phyloP scores from a whole-genome alignment of 2,329 filamentous ascomycete genomes.

The Ceratocystis eucalypticola region DNA sequence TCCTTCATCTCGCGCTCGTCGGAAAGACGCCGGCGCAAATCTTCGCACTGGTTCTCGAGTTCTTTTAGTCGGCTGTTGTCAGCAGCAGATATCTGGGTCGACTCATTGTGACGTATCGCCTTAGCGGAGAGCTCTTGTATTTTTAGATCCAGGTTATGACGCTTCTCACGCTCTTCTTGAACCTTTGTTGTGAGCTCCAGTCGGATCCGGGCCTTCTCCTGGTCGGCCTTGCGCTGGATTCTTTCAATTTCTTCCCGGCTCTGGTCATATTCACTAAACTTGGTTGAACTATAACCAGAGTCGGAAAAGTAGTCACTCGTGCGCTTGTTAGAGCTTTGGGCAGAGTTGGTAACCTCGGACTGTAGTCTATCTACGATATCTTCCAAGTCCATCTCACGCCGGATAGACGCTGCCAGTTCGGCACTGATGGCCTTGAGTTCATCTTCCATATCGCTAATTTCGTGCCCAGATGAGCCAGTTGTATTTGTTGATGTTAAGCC shows the following conservation, averaged over 20 bases:
- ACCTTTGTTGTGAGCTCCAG: constrained; percentile 74
- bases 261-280: constrained; percentile 54
- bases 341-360: constrained; percentile 50
- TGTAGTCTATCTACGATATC: constrained; percentile 84
- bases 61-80: constrained; percentile 54
- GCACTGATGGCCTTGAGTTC: constrained; percentile 86
- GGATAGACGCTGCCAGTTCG: constrained; percentile 84
- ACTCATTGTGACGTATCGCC: constrained; percentile 48
- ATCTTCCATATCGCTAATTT: constrained; percentile 82
- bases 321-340: constrained; percentile 46
- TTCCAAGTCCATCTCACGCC: constrained; percentile 90
- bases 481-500: constrained; percentile 18
- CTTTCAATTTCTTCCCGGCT: constrained; percentile 63
- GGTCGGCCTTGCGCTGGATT: constrained; percentile 70
- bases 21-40: constrained; percentile 63
- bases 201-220: constrained; percentile 77
- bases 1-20: constrained; percentile 81
- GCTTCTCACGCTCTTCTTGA: constrained; percentile 67
- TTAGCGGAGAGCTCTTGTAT: constrained; percentile 71
- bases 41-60: constrained; percentile 67
- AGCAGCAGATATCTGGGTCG: constrained; percentile 43
- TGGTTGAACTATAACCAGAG: constrained; percentile 75
- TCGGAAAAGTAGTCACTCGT: constrained; percentile 98
- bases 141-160: constrained; percentile 67
- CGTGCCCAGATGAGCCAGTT: constrained; percentile 30